A percentile compares a stretch with the other conserved stretches of the same genome.
Conservation (phyloP, 2,329 filamentous ascomycete species). For the Calonectria pseudoreteaudii region DNA sequence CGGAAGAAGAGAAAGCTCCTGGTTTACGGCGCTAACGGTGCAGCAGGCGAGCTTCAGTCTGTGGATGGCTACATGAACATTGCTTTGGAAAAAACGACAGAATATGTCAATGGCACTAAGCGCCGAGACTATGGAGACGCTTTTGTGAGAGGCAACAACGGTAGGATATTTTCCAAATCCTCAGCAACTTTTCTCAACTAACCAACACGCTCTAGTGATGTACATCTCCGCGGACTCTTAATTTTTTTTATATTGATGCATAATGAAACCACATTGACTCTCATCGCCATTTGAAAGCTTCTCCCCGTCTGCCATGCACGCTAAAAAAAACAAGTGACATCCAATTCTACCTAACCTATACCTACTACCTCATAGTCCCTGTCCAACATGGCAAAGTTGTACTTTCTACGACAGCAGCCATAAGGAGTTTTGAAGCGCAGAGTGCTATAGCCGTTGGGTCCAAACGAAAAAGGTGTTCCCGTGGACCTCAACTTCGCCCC, state of each 20-base stretch:
- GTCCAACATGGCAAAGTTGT: background rate
- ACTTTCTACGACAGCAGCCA: background rate
- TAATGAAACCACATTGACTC: slow-evolving; percentile 32
- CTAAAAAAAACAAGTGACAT: background rate
- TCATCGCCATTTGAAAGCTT: background rate
- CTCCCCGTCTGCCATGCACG: background rate
- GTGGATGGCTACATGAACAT: slow-evolving; percentile 99
- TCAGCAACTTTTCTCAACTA: slow-evolving; percentile 6
- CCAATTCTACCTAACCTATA: background rate
- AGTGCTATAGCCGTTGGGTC: slow-evolving; percentile 61
- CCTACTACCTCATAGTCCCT: background rate
- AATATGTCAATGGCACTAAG: slow-evolving; percentile 88
- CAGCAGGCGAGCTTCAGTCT: slow-evolving; percentile 88
- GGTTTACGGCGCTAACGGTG: slow-evolving; percentile 16
- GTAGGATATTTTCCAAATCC: slow-evolving; percentile 58
- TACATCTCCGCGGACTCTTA: slow-evolving; percentile 75
- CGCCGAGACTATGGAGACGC: slow-evolving; percentile 91
- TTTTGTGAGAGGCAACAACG: slow-evolving; percentile 96
- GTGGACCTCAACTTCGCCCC: slow-evolving; percentile 73
- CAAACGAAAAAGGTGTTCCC: slow-evolving; percentile 73
- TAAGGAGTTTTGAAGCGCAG: no score
- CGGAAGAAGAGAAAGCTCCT: background rate
- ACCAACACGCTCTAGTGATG: slow-evolving; percentile 64
- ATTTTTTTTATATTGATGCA: slow-evolving; percentile 31
- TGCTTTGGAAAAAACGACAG: slow-evolving; percentile 93